These are phyloP conservation scores for Candida morakotiae DNA, from an alignment of 805 yeast genomes.

Conservation along the genomic window DNA sequence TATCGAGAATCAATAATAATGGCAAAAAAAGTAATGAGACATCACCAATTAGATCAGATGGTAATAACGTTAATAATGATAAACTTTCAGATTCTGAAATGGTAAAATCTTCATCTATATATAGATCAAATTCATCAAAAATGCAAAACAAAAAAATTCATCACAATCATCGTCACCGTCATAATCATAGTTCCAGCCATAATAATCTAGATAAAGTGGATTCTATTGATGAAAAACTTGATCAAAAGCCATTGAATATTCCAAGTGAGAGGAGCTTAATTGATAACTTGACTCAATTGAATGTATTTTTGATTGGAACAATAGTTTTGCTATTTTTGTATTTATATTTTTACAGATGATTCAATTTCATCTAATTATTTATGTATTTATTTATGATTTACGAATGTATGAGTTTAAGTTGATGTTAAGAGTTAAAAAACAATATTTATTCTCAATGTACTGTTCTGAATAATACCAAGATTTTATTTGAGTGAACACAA, in stretches of 20 bases:
- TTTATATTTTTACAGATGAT: not conserved
- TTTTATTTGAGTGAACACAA: too few species aligned
- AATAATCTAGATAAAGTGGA: not conserved
- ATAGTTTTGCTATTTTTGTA: constrained; percentile 1
- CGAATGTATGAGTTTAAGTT: not conserved
- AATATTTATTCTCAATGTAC: too few species aligned
- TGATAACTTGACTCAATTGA: not conserved
- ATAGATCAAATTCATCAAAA: not conserved
- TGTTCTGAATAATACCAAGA: too few species aligned
- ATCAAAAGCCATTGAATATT: too few species aligned
- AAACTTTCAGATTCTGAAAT: constrained; percentile 1
- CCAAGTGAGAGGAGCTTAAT: not conserved
- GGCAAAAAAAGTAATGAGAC: not conserved
- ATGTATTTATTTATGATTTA: not conserved
- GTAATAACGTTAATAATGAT: not conserved
- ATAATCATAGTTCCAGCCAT: not conserved
- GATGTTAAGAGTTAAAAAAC: too few species aligned
- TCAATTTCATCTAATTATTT: not conserved
- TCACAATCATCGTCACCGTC: constrained; percentile 1
- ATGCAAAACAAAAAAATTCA: not conserved
- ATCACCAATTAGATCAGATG: not conserved
- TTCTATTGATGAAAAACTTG: not conserved
- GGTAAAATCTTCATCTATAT: not conserved
- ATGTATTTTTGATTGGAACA: constrained; percentile 1
- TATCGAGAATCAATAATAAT: not conserved